These are phyloP conservation scores for Trichoderma afroharzianum DNA, from an alignment of 2,329 filamentous ascomycete species.

Conservation along the genomic window DNA sequence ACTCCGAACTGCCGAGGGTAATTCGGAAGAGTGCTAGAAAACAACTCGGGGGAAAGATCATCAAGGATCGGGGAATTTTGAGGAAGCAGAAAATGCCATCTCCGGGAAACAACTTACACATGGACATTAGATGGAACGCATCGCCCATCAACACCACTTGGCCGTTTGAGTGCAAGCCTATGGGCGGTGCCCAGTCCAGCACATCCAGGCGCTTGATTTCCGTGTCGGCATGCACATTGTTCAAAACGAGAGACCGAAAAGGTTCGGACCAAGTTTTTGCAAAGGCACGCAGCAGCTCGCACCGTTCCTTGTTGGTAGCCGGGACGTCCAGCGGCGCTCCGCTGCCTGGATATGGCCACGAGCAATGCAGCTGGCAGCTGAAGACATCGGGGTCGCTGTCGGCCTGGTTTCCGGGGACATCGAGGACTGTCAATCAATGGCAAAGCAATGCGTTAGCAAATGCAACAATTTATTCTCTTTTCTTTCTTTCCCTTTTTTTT, in stretches of 20 bases:
- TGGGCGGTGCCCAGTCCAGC: constrained; percentile 45
- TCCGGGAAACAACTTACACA: constrained; percentile 45
- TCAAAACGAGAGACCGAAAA: constrained; percentile 39
- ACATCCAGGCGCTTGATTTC: constrained; percentile 44
- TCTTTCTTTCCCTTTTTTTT: too few species aligned
- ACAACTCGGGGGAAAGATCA: background rate
- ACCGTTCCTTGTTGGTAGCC: constrained; percentile 33
- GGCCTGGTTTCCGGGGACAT: constrained; percentile 43
- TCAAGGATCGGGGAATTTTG: background rate
- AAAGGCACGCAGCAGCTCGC: constrained; percentile 41
- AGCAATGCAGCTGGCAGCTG: constrained; percentile 47
- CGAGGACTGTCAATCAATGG: constrained; percentile 38
- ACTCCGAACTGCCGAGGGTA: background rate
- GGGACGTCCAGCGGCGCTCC: constrained; percentile 38
- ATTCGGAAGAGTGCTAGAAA: background rate
- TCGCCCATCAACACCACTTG: constrained; percentile 50
- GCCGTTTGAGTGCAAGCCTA: constrained; percentile 35
- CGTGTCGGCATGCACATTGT: constrained; percentile 37
- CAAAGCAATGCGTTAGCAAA: background rate
- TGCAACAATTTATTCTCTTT: background rate
- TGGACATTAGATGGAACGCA: constrained; percentile 55
- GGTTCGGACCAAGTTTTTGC: constrained; percentile 47
- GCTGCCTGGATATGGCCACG: constrained; percentile 45
- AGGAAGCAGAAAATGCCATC: background rate
- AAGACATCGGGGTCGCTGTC: constrained; percentile 34